A percentile compares a stretch with the other conserved stretches of the same genome.
These are phyloP conservation scores for Mytilinidion resinicola DNA, from an alignment of 495 filamentous ascomycete genomes.

Conservation along the genomic window DNA sequence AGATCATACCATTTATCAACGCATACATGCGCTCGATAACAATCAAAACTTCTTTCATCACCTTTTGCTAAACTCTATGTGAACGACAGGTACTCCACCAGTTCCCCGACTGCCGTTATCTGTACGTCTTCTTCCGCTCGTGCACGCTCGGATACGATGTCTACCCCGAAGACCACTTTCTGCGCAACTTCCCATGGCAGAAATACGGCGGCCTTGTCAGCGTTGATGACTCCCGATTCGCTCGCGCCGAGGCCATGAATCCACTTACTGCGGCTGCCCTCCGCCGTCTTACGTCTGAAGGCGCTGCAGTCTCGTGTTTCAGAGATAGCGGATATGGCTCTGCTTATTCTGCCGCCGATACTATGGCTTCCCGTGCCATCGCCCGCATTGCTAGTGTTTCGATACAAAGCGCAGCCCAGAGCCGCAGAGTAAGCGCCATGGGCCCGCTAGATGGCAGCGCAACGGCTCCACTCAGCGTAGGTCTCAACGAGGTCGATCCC, in stretches of 20 bases:
- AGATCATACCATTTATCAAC: background rate
- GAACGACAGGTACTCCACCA: conserved; percentile 22
- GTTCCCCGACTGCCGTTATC: conserved; percentile 24
- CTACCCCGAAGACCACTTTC: conserved; percentile 27
- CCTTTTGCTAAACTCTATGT: conserved; percentile 5
- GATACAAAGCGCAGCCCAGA: background rate
- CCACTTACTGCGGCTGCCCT: conserved; percentile 18
- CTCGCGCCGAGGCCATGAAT: conserved; percentile 15
- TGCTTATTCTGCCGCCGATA: no score
- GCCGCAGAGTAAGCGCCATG: background rate
- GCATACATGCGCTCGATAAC: background rate
- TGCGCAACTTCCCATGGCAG: conserved; percentile 26
- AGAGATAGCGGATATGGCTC: background rate
- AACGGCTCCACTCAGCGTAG: background rate
- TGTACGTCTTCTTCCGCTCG: conserved; percentile 28
- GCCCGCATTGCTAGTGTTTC: background rate
- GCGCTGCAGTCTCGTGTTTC: background rate
- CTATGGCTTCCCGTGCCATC: background rate
- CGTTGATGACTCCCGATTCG: conserved; percentile 23
- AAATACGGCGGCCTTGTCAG: conserved; percentile 26
- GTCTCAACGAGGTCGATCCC: background rate
- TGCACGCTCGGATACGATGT: conserved; percentile 25
- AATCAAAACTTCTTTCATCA: background rate
- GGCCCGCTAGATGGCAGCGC: conserved; percentile 5
- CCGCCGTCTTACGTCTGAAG: conserved; percentile 20